phyloP scores from a whole-genome alignment of 2,329 filamentous ascomycete species.

The Neocatenulostroma microsporum region DNA sequence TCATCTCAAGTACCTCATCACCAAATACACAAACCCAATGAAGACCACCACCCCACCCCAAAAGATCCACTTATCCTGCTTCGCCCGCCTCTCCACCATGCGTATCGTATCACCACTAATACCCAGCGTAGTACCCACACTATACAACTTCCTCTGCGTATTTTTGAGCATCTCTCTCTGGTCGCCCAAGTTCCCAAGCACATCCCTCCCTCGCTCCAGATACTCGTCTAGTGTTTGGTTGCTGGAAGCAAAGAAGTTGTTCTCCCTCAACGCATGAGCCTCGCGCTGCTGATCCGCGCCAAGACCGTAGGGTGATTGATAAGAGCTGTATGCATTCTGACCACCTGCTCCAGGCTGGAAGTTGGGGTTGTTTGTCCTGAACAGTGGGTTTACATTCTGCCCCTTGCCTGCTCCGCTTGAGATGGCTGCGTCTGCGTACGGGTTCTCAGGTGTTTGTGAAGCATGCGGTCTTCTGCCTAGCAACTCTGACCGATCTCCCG shows the following conservation, averaged over 20 bases:
- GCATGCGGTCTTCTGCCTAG: slow-evolving; percentile 75
- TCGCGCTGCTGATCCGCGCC: slow-evolving; percentile 47
- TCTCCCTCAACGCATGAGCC: slow-evolving; percentile 76
- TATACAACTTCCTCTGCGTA: slow-evolving; percentile 85
- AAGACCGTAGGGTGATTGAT: slow-evolving; percentile 30
- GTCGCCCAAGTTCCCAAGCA: slow-evolving; percentile 77
- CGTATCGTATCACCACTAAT: slow-evolving; percentile 93
- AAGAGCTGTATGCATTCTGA: slow-evolving; percentile 34
- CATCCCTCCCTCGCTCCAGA: slow-evolving; percentile 80
- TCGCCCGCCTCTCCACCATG: slow-evolving; percentile 86
- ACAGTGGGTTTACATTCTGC: slow-evolving; percentile 29
- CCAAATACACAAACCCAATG: slow-evolving; percentile 84
- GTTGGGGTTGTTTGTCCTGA: slow-evolving; percentile 30
- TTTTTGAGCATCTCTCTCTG: slow-evolving; percentile 93
- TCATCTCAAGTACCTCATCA: slow-evolving; percentile 74
- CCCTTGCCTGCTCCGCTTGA: slow-evolving; percentile 21
- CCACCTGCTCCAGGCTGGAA: slow-evolving; percentile 23
- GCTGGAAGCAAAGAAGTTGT: slow-evolving; percentile 75
- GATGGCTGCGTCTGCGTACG: slow-evolving; percentile 60
- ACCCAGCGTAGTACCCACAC: slow-evolving; percentile 85
- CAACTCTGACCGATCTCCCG: slow-evolving; percentile 61
- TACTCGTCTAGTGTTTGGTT: slow-evolving; percentile 88
- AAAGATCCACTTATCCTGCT: slow-evolving; percentile 98
- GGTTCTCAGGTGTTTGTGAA: slow-evolving; percentile 76
- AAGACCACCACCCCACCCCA: slow-evolving; percentile 79